Evolutionary conservation across 139 green algal species (phyloP).

Genomic region (Trebouxia sp.): DNA sequence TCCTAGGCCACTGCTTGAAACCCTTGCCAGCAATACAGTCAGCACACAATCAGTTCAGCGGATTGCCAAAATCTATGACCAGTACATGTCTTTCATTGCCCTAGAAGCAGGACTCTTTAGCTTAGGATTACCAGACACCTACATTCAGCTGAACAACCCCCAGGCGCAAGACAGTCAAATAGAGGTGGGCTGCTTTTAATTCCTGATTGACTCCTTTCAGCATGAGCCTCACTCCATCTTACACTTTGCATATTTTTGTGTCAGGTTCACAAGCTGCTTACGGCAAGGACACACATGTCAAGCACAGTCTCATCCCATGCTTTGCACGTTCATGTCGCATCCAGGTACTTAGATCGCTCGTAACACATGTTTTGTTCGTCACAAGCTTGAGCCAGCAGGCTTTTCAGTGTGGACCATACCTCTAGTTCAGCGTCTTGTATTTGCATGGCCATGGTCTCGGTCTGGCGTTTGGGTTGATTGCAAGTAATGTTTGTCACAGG

Average conservation of each 20-base stretch:
- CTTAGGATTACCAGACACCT: constrained; percentile 79
- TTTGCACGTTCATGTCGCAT: too few relatives aligned
- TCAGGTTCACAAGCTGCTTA: not conserved
- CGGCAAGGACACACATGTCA: not conserved
- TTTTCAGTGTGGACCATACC: too few relatives aligned
- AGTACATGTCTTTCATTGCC: constrained; percentile 90
- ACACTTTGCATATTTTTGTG: not conserved
- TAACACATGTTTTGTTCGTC: too few relatives aligned
- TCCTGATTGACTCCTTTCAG: too few relatives aligned
- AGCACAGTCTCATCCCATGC: too few relatives aligned
- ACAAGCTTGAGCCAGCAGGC: too few relatives aligned
- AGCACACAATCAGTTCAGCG: constrained; percentile 50
- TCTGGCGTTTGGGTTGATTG: too few relatives aligned
- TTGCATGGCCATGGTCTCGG: too few relatives aligned
- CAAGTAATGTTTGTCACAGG: constrained; percentile 30
- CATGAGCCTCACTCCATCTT: not conserved
- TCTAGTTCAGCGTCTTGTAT: too few relatives aligned
- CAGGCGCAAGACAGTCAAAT: constrained; percentile 83
- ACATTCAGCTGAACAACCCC: constrained; percentile 93
- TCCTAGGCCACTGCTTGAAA: constrained; percentile 76
- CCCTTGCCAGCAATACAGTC: constrained; percentile 69
- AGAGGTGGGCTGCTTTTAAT: constrained; percentile 53
- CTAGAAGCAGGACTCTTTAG: constrained; percentile 91
- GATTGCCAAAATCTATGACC: constrained; percentile 85
- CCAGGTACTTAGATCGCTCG: too few relatives aligned